phyloP scores from a whole-genome alignment of 1,284 basidiomycete species.

The Schizophyllum commune region DNA sequence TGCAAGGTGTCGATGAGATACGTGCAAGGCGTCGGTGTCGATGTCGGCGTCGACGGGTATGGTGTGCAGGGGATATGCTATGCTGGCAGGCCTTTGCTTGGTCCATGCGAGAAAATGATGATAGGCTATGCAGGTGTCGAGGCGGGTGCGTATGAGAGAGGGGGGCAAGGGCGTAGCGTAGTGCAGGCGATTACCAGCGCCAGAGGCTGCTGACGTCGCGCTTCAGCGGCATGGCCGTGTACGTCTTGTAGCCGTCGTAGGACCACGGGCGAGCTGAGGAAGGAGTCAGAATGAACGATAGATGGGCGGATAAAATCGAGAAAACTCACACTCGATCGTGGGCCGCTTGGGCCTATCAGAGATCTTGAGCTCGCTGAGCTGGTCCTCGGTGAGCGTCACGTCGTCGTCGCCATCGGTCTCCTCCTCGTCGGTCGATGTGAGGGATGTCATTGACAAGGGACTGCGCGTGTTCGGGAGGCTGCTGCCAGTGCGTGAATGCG shows the following conservation, averaged over 20 bases:
- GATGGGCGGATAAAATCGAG: neutral
- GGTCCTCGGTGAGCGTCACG: conserved; percentile 3
- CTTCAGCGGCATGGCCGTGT: conserved; percentile 48
- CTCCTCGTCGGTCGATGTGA: conserved; percentile 3
- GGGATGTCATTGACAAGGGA: conserved; percentile 4
- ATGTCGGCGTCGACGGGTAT: neutral
- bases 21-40: neutral
- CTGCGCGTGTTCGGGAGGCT: conserved; percentile 6
- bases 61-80: neutral
- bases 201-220: neutral
- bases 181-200: neutral
- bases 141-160: neutral
- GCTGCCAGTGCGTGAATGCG: conserved; percentile 24
- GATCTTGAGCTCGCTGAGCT: neutral
- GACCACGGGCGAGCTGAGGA: conserved; percentile 58
- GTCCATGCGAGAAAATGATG: neutral
- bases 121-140: neutral
- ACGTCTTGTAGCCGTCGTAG: conserved; percentile 59
- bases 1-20: neutral
- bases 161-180: neutral
- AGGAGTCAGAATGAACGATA: conserved; percentile 8
- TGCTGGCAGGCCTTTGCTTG: too few relatives aligned
- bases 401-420: conserved; percentile 20
- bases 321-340: conserved; percentile 31
- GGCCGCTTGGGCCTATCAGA: conserved; percentile 12